These are phyloP conservation scores for Neospora caninum DNA, from an alignment of 169 alveolate genomes.

Conservation along the genomic window DNA sequence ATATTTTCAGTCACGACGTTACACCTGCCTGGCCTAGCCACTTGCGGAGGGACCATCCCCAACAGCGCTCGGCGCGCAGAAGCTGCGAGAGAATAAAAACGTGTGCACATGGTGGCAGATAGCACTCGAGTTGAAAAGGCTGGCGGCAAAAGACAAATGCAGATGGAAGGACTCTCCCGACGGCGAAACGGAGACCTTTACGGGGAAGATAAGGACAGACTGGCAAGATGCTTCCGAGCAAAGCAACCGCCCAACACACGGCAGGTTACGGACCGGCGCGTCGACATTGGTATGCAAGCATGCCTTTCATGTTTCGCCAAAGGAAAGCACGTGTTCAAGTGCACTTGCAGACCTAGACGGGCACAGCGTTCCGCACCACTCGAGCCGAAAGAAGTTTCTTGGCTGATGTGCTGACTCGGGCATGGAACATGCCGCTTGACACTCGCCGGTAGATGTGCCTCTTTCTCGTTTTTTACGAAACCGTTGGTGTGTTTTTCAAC, in stretches of 20 bases:
- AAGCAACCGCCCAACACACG: not conserved
- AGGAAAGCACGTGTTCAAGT: not conserved
- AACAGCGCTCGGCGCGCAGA: constrained; percentile 30
- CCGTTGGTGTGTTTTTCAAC: no score
- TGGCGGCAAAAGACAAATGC: not conserved
- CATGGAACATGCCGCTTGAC: no score
- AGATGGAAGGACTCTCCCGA: not conserved
- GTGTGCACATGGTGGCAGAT: not conserved
- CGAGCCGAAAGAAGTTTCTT: no score
- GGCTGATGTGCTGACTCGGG: no score
- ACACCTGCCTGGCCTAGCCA: not conserved
- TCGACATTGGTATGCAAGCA: not conserved
- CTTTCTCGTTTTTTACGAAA: no score
- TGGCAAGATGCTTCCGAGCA: not conserved
- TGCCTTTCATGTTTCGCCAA: not conserved
- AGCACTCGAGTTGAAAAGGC: not conserved
- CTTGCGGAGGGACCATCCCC: constrained; percentile 33
- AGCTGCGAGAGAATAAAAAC: not conserved
- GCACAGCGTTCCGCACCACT: no score
- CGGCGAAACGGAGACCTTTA: not conserved
- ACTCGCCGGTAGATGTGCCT: no score
- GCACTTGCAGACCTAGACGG: not conserved
- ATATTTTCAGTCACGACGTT: constrained; percentile 7
- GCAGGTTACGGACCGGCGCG: not conserved
- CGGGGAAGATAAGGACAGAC: not conserved